Base-by-base conservation (phyloP, 192 early-diverging fungal genomes). In the Endogone sp. region DNA sequence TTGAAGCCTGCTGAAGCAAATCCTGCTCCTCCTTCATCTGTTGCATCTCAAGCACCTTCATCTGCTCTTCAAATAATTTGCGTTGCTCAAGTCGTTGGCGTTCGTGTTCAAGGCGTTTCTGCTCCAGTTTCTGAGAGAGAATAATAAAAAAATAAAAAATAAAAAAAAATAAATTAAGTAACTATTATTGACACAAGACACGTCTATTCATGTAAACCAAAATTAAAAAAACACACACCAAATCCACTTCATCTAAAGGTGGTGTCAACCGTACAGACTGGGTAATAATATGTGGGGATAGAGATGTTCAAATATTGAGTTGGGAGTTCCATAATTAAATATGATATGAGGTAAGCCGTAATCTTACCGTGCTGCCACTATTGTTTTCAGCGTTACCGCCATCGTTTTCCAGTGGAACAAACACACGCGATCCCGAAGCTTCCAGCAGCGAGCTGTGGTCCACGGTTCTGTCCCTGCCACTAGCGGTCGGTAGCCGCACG, bases 31-130 rank as follows among this genome's bases (percentile, higher is more conserved):
- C 82, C 64, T 71, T 70, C 11, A 72, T 54, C 31, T 84, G 82
- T 60, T 77, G 79, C 59, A 79, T 68, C 29, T 84, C 77, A 60
- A 84, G 60, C 4, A 76, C 77, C 23, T 81, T 80, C 79, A 84
- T 83, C 9, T 80, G 77, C 13, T 79, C 65, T 30, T 84, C 82
- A 71, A 81, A 84, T 24, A 77, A 65, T 57, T 79, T 63, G 1
- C 75, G 68, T 62, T 79, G 75, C 61, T 75, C 65, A 6, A 71
- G 67, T 31, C 79, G 79, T 59, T 81, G 77, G 25, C 75, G 72
- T 59, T 81, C 79, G 27, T 81, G 73, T 32, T 84, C 82, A 57
- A 77, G 31, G 16, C 76, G 68, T 66, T 83, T 81, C 61, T 79
- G 76, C 22, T 83, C 82, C 2, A 82, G 65, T 64, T 76, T 75